Base-by-base conservation (phyloP, 805 yeast species). In the Candida bentonensis region DNA sequence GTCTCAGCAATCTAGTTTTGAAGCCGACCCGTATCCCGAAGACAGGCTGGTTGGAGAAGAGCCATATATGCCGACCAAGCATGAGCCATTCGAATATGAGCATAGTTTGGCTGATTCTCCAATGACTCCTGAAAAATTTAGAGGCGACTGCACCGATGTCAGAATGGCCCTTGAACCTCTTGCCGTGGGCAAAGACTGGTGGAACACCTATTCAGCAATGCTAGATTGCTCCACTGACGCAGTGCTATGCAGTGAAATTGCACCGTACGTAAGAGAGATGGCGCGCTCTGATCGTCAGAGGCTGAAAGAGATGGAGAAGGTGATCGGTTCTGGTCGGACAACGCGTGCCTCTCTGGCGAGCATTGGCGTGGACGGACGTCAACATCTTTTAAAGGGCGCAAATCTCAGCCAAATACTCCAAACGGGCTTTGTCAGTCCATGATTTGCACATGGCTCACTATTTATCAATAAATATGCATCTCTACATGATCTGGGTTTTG, bases 401-500 rank as follows among this genome's bases (percentile, higher is more conserved):
- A 11, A 27, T 23, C 13, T 28, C 15, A 15, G 9, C 26, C 28
- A 26, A 13, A 25, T 40, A 20, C 25, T 22, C 9, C 22, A 25
- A 23, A 27, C 23, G 15, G 20, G 26, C 25, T 4, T 21, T 3
- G 21, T 22, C 41, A 21, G 17, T 15, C 17, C 9, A 7, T n/a
- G 15, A 11, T 20, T 34, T 15, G 11, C 34, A 42, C 21, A 36
- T 23, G 27, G 15, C 33, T 28, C 36, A 25, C 21, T 15, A 25
- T 22, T 22, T 42, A 21, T 21, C 30, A 40, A 43, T 40, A 39
- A 25, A 26, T 22, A 23, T 9, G 11, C 43, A 5, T 11, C 21
- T 7, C 17, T 30, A 60, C 9, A 78, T 76, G 43, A 77, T 64
- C 44, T 70, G 70, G 2, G 81, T 71, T 51, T 72, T 65, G 2